phyloP scores from a whole-genome alignment of 257 asterid genomes.

The Nicotiana sylvestris region DNA sequence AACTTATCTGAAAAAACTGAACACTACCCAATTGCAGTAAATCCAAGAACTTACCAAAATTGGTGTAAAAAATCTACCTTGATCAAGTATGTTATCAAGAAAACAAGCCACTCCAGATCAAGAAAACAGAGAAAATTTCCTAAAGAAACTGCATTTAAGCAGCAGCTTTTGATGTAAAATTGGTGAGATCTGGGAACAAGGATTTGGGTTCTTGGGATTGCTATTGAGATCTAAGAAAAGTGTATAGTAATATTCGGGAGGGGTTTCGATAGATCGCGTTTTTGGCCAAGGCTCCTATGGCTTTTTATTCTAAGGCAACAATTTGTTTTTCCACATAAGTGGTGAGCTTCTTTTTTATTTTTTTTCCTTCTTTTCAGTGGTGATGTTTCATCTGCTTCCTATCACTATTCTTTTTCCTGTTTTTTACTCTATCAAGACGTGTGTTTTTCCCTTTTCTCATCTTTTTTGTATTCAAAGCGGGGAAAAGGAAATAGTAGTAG shows the following conservation, averaged over 20 bases:
- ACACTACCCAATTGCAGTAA: background rate
- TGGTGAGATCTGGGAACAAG: background rate
- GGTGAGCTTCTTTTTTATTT: background rate
- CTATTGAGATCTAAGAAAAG: constrained; percentile 9
- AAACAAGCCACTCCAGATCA: background rate
- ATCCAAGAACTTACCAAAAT: constrained; percentile 1
- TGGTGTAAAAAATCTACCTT: background rate
- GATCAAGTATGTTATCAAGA: background rate
- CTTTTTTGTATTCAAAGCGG: background rate
- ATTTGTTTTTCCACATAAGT: background rate
- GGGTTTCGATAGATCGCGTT: background rate
- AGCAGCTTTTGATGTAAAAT: background rate
- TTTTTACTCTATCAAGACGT: background rate
- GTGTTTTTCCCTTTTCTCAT: background rate
- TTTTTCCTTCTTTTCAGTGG: background rate
- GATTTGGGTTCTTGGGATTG: constrained; percentile 9
- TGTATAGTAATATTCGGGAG: background rate
- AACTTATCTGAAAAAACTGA: background rate
- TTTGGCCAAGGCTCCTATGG: background rate
- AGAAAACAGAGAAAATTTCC: background rate
- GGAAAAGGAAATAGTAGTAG: background rate
- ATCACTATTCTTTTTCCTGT: background rate
- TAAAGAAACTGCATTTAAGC: background rate
- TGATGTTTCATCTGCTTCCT: background rate
- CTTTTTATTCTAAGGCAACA: background rate